Evolutionary conservation across 208 protist genomes (phyloP), one percentile per base, ranked within the genome.

Genomic region (Trypanosoma cruzi): DNA sequence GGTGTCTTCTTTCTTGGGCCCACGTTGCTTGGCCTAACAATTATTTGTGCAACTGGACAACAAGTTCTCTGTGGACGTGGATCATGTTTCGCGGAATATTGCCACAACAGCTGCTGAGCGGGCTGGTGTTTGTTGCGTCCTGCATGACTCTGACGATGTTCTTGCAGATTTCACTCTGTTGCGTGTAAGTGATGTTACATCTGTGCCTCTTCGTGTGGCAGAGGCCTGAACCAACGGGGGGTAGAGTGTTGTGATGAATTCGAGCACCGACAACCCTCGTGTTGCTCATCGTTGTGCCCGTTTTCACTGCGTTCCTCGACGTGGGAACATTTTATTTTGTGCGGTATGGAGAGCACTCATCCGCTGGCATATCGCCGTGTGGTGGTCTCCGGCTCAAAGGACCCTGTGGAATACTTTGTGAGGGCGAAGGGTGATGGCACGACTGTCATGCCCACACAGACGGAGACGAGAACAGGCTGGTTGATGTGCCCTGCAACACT

Each of bases 11-110:
- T 95, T 95, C 54, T 84, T 84, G 32, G 92, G 92, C 22, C 74
- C 86, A 11, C 87, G 89, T 55, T 97, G 92, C 64, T 64, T 95
- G 11, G 83, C 88, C 16, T 87, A 95, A 65, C 92, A 97, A 68
- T 61, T 97, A 11, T 94, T 97, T 80, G 92, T 95, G 37, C 88
- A 94, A 59, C 73, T 97, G 24, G 85, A 94, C 37, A 84, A 68
- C 20, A 68, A 81, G 22, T 97, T 97, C 63, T 89, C 92, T 13
- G 77, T 94, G 5, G 53, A 63, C 29, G 60, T 73, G 18, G 29
- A 31, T 14, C 58, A 42, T 55, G 28, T 65, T 42, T 56, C 82
- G 66, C 50, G 80, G 79, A 53, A 76, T 83, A 36, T 77, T 68
- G 22, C 73, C 68, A 46, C 75, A 42, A 58, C 63, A 68, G 55